A percentile compares a stretch with the other conserved stretches of the same genome.
Evolutionary conservation across 1,139 yeast species (phyloP).

Genomic region (Taphrina flavorubra): DNA sequence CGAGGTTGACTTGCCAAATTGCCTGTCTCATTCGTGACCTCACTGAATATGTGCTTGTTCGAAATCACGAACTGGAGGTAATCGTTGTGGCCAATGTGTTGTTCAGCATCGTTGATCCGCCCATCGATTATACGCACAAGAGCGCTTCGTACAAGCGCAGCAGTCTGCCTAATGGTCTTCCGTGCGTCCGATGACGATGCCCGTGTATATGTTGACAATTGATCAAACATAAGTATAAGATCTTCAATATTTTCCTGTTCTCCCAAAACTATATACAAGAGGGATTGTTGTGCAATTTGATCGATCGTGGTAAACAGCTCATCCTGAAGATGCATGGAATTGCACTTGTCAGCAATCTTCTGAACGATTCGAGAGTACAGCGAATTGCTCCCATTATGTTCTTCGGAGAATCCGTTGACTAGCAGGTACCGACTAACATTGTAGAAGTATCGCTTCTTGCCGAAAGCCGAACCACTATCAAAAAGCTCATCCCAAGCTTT

Average conservation of each 20-base stretch:
- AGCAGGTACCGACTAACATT: constrained; percentile 18
- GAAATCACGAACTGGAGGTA: constrained; percentile 15
- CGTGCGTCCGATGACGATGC: not conserved
- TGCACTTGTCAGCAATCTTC: not conserved
- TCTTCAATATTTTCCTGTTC: not conserved
- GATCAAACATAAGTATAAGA: not conserved
- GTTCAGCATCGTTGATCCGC: constrained; percentile 6
- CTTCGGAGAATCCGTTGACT: constrained; percentile 15
- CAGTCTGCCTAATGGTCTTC: not conserved
- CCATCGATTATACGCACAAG: constrained; percentile 1
- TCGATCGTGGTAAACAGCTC: constrained; percentile 13
- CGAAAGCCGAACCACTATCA: constrained; percentile 10
- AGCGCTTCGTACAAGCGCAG: constrained; percentile 3
- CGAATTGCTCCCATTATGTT: constrained; percentile 12
- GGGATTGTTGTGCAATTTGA: constrained; percentile 6
- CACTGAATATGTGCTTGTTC: not conserved
- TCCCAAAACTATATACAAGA: constrained; percentile 8
- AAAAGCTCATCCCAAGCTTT: constrained; percentile 28
- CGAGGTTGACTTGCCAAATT: not conserved
- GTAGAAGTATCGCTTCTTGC: constrained; percentile 14
- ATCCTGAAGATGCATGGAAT: not conserved
- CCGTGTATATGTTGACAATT: not conserved
- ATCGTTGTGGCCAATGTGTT: not conserved
- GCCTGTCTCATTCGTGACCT: not conserved
- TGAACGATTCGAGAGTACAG: not conserved